Evolutionary conservation across 2,329 filamentous ascomycete species (phyloP).

Genomic region (Epichloe hybrida): DNA sequence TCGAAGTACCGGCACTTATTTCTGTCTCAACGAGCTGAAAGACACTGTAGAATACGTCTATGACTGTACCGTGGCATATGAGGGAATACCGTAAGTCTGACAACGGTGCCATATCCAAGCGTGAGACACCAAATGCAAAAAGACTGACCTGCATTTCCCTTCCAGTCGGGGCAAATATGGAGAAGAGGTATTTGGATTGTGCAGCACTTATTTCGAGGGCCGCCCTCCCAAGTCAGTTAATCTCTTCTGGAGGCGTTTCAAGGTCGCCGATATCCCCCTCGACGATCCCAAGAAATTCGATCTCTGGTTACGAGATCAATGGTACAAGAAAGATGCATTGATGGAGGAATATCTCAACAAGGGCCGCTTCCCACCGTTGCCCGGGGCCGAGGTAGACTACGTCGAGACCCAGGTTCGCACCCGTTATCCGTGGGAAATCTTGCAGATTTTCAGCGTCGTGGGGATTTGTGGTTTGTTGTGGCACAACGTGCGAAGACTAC

Average conservation of each 20-base stretch:
- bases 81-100: conserved; percentile 72
- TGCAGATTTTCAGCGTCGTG: conserved; percentile 39
- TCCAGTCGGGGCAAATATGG: conserved; percentile 63
- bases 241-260: conserved; percentile 88
- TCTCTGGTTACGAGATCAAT: conserved; percentile 69
- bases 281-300: conserved; percentile 64
- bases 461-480: conserved; percentile 30
- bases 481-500: conserved; percentile 22
- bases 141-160: conserved; percentile 3
- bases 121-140: background rate
- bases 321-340: conserved; percentile 84
- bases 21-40: conserved; percentile 63
- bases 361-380: conserved; percentile 65
- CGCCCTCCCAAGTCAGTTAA: conserved; percentile 89
- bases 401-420: conserved; percentile 47
- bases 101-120: background rate
- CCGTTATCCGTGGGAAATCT: conserved; percentile 38
- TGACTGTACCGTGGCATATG: conserved; percentile 90
- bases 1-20: conserved; percentile 66
- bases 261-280: conserved; percentile 61
- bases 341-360: conserved; percentile 71
- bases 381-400: conserved; percentile 31
- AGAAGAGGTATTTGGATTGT: conserved; percentile 80
- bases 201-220: conserved; percentile 78
- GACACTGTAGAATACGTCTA: conserved; percentile 71